These are phyloP conservation scores for Cucumis cinereus DNA, from an alignment of 306 rosid genomes.

Conservation along the genomic window DNA sequence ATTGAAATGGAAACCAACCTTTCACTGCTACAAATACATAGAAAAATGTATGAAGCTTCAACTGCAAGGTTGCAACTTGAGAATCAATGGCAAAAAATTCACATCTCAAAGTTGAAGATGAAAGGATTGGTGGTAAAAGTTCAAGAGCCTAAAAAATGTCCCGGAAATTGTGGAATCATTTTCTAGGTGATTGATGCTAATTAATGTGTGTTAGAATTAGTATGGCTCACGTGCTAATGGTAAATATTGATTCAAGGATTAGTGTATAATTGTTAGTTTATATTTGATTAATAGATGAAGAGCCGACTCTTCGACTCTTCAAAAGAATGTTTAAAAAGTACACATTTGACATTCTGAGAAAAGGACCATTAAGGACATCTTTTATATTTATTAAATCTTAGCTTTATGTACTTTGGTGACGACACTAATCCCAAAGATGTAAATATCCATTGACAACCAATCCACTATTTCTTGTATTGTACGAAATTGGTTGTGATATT, in stretches of 20 bases:
- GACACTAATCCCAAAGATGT: neutral
- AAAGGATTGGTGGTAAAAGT: neutral
- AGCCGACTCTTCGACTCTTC: neutral
- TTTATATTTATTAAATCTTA: neutral
- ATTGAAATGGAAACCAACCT: neutral
- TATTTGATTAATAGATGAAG: neutral
- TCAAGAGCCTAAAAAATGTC: neutral
- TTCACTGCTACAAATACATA: neutral
- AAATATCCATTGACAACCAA: neutral
- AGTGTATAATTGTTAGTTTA: neutral
- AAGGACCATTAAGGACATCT: neutral
- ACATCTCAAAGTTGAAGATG: neutral
- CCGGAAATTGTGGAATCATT: neutral
- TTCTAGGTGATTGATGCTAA: neutral
- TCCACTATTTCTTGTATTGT: neutral
- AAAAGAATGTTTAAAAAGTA: neutral
- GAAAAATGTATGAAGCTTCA: neutral
- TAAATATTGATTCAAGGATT: neutral
- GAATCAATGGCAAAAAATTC: neutral
- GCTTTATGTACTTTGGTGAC: neutral
- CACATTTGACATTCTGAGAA: neutral
- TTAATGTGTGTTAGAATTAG: neutral
- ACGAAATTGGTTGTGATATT: neutral
- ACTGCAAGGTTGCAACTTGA: neutral
- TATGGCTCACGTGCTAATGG: neutral